Percentiles rank a stretch among this genome's conserved stretches.
Evolutionary conservation across 352 stramenopile species (phyloP).

Genomic region (Phytophthora cactorum): DNA sequence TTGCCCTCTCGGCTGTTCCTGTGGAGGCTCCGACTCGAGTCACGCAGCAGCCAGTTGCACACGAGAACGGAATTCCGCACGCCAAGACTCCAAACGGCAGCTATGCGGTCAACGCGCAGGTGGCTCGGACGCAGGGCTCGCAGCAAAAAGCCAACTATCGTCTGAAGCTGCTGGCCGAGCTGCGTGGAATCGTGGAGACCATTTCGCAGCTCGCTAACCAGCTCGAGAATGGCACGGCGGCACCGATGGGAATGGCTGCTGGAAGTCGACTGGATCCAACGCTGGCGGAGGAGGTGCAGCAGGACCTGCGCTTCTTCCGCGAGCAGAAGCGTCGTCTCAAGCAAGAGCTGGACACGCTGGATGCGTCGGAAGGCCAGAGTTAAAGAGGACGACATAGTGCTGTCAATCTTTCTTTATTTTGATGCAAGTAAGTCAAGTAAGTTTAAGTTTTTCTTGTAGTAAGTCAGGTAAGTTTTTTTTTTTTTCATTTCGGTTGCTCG

Average conservation of each 20-base stretch:
- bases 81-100: constrained; percentile 17
- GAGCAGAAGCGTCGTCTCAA: constrained; percentile 35
- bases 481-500: background rate
- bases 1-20: background rate
- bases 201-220: constrained; percentile 35
- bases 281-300: constrained; percentile 35
- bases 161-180: constrained; percentile 32
- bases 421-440: background rate
- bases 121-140: constrained; percentile 4
- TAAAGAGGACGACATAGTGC: constrained; percentile 12
- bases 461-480: constrained; percentile 27
- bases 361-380: constrained; percentile 14
- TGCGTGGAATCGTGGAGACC: constrained; percentile 41
- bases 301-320: constrained; percentile 40
- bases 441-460: constrained; percentile 1
- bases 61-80: background rate
- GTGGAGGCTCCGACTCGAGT: background rate
- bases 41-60: background rate
- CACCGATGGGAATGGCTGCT: constrained; percentile 22
- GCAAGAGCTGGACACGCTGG: constrained; percentile 30
- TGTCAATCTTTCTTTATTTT: constrained; percentile 1
- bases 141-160: constrained; percentile 38
- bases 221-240: constrained; percentile 19
- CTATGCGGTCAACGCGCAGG: constrained; percentile 8
- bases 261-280: constrained; percentile 29